These are phyloP conservation scores for Saururus chinensis DNA, from an alignment of 164 flowering plant species.

Conservation along the genomic window DNA sequence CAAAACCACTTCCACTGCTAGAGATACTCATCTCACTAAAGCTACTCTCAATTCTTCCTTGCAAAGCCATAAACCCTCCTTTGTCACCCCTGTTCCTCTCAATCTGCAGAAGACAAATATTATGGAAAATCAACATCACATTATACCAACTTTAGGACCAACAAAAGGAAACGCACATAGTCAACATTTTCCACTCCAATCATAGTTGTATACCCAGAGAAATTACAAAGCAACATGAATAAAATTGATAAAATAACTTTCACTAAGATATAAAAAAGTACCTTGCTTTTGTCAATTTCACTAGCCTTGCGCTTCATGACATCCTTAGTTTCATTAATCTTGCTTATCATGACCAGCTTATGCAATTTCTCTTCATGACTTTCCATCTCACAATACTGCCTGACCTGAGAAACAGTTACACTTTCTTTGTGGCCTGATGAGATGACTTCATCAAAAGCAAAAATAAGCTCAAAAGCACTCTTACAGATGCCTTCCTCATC, in stretches of 20 bases:
- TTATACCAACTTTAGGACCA: background rate
- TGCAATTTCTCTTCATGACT: constrained; percentile 96
- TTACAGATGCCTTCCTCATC: constrained; percentile 93
- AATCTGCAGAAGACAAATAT: constrained; percentile 37
- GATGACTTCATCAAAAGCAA: constrained; percentile 97
- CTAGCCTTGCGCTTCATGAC: constrained; percentile 95
- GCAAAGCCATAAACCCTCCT: constrained; percentile 73
- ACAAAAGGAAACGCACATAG: background rate
- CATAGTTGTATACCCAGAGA: background rate
- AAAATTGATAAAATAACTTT: background rate
- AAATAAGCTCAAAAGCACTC: constrained; percentile 87
- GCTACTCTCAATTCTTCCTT: constrained; percentile 70
- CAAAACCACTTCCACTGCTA: constrained; percentile 62
- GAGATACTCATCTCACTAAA: constrained; percentile 73
- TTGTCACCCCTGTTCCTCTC: constrained; percentile 72
- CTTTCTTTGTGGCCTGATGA: constrained; percentile 96
- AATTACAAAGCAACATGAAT: background rate
- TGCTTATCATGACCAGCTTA: constrained; percentile 82
- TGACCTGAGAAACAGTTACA: constrained; percentile 89
- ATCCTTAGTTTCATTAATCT: constrained; percentile 96
- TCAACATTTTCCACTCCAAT: background rate
- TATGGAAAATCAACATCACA: background rate
- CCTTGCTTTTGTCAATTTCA: constrained; percentile 99
- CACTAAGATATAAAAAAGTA: constrained; percentile 11
- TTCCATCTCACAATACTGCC: constrained; percentile 99